Conservation (phyloP, 441 rosid genomes). For the Pelargonium cotyledonis region DNA sequence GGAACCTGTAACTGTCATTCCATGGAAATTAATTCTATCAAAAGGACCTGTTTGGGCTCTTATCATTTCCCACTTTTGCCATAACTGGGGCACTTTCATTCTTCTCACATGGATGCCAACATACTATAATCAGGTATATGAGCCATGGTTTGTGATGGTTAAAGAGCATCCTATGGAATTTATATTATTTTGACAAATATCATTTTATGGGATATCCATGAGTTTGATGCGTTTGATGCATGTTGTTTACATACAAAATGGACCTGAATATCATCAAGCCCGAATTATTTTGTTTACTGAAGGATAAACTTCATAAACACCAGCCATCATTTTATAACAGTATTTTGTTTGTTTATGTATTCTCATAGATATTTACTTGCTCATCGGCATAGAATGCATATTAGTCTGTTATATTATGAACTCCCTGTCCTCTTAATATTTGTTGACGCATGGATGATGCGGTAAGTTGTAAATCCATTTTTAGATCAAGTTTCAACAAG, state of each 20-base stretch:
- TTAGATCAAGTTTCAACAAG: too few relatives aligned
- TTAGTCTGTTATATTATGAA: too few relatives aligned
- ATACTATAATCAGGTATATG: slow-evolving; percentile 83
- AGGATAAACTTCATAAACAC: too few relatives aligned
- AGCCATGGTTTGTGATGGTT: background rate
- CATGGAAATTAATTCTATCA: slow-evolving; percentile 87
- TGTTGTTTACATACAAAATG: background rate
- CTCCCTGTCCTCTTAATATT: too few relatives aligned
- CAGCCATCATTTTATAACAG: too few relatives aligned
- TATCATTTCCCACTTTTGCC: slow-evolving; percentile 90
- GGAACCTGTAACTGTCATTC: slow-evolving; percentile 84
- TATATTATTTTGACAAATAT: background rate
- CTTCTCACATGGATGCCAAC: slow-evolving; percentile 99
- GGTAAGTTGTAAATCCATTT: too few relatives aligned
- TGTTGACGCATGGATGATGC: too few relatives aligned
- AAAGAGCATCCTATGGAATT: background rate
- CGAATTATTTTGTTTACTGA: background rate
- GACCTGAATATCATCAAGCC: background rate
- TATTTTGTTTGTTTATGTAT: too few relatives aligned
- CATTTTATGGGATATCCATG: background rate
- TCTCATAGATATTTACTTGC: background rate
- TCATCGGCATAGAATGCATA: too few relatives aligned
- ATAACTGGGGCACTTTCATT: slow-evolving; percentile 98
- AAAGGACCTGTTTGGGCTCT: slow-evolving; percentile 99
- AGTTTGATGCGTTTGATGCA: background rate